Evolutionary conservation across 2,329 filamentous ascomycete species (phyloP).

Genomic region (Cladosporium sp.): DNA sequence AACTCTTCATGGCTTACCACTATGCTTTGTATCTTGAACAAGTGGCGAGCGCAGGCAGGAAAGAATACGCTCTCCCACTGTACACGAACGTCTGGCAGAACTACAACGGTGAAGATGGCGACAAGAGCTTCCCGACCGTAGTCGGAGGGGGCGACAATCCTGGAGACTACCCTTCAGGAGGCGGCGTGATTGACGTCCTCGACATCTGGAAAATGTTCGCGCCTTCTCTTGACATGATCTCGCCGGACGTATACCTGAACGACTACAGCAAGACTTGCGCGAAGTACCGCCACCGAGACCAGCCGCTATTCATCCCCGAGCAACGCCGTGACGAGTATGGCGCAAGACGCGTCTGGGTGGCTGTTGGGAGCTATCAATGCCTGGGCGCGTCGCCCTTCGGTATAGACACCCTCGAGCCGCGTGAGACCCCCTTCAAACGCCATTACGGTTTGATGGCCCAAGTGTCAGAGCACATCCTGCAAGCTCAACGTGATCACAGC

Average conservation of each 20-base stretch:
- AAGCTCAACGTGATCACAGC: constrained; percentile 33
- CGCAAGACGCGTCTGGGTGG: constrained; percentile 37
- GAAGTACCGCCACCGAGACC: constrained; percentile 39
- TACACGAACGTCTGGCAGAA: constrained; percentile 46
- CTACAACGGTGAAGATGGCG: constrained; percentile 30
- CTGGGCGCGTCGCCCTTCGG: constrained; percentile 38
- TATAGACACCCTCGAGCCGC: constrained; percentile 37
- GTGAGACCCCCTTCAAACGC: constrained; percentile 29
- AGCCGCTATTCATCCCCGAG: constrained; percentile 48
- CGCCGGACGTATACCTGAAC: constrained; percentile 46
- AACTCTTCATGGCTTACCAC: constrained; percentile 46
- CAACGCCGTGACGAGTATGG: constrained; percentile 46
- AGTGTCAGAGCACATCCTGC: constrained; percentile 32
- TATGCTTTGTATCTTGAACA: constrained; percentile 38
- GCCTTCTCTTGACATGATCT: constrained; percentile 40
- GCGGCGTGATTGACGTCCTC: constrained; percentile 36
- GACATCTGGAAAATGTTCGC: constrained; percentile 42
- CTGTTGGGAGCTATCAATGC: constrained; percentile 36
- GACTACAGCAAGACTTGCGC: constrained; percentile 41
- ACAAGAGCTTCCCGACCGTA: constrained; percentile 32
- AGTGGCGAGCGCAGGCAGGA: constrained; percentile 38
- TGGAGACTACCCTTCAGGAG: constrained; percentile 45
- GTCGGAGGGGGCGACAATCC: constrained; percentile 39
- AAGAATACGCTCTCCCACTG: constrained; percentile 37
- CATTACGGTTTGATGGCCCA: constrained; percentile 37